A percentile compares a stretch with the other conserved stretches of the same genome.
Evolutionary conservation across 768 basidiomycete genomes (phyloP).

Genomic region (Psilocybe sp.): DNA sequence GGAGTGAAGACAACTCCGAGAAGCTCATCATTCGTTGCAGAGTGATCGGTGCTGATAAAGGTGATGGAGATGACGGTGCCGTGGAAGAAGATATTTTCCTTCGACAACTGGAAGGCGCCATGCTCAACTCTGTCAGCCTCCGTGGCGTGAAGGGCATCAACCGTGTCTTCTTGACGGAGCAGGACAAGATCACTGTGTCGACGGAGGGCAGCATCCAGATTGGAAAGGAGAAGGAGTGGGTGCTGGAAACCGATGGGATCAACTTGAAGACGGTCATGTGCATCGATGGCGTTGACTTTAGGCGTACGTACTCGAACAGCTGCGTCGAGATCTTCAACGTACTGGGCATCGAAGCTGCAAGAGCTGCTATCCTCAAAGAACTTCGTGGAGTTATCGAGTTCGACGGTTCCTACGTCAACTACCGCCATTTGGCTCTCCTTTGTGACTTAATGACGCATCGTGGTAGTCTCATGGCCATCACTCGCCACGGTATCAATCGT

Average conservation of each 20-base stretch:
- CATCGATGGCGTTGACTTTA: constrained; percentile 92
- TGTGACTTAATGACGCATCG: constrained; percentile 99
- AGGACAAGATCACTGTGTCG: constrained; percentile 70
- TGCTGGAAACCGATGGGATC: constrained; percentile 94
- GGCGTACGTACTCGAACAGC: constrained; percentile 94
- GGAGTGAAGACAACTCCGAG: constrained; percentile 98
- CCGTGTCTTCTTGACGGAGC: constrained; percentile 90
- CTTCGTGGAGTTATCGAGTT: constrained; percentile 96
- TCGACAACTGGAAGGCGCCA: constrained; percentile 92
- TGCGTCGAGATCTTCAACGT: constrained; percentile 94
- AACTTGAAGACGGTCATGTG: constrained; percentile 95
- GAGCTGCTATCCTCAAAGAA: constrained; percentile 92
- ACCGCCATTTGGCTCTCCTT: constrained; percentile 92
- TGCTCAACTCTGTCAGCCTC: constrained; percentile 92
- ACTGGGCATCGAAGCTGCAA: constrained; percentile 94
- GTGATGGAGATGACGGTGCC: constrained; percentile 71
- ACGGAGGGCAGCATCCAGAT: constrained; percentile 64
- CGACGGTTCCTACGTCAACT: constrained; percentile 99
- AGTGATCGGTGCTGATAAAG: constrained; percentile 85
- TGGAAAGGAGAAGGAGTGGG: constrained; percentile 83
- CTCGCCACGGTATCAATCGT: constrained; percentile 98
- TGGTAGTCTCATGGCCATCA: constrained; percentile 95
- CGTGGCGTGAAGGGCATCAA: constrained; percentile 91
- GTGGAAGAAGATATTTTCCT: constrained; percentile 96
- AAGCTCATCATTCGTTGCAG: constrained; percentile 97